Evolutionary conservation across 208 protist genomes (phyloP), one percentile per base, ranked within the genome.

Genomic region (Crithidia acanthocephali): DNA sequence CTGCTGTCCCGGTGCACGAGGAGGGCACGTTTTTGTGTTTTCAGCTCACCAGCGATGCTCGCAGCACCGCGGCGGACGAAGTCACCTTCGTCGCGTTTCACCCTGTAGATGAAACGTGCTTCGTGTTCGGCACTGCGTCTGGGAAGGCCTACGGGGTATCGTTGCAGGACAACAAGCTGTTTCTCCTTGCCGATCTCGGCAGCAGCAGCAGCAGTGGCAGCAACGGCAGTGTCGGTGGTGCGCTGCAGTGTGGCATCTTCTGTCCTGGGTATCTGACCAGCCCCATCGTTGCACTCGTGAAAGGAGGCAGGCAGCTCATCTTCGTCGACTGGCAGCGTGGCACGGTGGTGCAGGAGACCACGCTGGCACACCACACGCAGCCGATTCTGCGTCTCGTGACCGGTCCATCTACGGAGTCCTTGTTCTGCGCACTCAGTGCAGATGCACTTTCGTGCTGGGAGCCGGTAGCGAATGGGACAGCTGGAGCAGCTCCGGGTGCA

Each of bases 301-400:
- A 59, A n/a, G 51, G 60, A 1, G 59, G 48, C 9, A 79, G 81
- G 55, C 64, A 59, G 7, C 44, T 90, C 7, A 30, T 72, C 16
- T 84, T 88, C 40, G 58, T 86, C 3, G 81, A 84, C 55, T 90
- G 84, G 84, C 67, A 79, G 35, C 80, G 72, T 1, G 78, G 77
- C 0, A 60, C 52, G n/a, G 35, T 79, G 11, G 37, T 86, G 60
- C 74, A 86, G 59, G 69, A 83, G 47, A 57, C 72, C 23, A 37
- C 10, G 13, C 42, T 40, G 28, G 27, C 50, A 15, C 47, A 44
- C 6, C 84, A 86, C 67, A 45, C 61, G 32, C 63, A 65, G 27
- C 67, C 75, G 2, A 80, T 88, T 32, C 37, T 32, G 22, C 33
- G 51, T 18, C 30, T 85, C 13, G 44, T 76, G 22, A 76, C 72